phyloP scores from a whole-genome alignment of 768 basidiomycete genomes.

The Psilocybe cubensis region DNA sequence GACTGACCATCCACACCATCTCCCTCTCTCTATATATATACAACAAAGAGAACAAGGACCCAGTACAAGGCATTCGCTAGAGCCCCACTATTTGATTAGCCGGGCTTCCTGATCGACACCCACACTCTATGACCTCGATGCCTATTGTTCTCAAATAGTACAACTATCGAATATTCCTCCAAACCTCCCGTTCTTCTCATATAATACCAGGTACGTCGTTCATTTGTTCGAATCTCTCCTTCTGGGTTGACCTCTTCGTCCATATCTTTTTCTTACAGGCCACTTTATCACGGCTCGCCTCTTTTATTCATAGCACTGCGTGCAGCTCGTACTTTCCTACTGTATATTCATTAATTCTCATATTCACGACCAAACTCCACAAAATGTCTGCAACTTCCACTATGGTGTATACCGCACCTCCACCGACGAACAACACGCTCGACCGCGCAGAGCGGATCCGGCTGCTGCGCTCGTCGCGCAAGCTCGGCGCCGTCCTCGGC shows the following conservation, averaged over 20 bases:
- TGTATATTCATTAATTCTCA: neutral
- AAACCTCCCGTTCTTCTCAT: neutral
- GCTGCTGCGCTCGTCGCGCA: constrained; percentile 61
- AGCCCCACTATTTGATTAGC: constrained; percentile 1
- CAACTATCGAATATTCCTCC: neutral
- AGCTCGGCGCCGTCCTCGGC: constrained; percentile 59
- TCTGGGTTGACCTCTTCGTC: neutral
- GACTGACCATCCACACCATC: neutral
- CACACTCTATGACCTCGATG: neutral
- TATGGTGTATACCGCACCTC: constrained; percentile 27
- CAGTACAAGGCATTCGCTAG: neutral
- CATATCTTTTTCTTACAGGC: neutral
- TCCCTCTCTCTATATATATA: neutral
- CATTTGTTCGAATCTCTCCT: neutral
- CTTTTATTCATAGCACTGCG: neutral
- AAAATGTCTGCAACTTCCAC: constrained; percentile 12
- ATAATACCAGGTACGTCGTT: neutral
- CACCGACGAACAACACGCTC: constrained; percentile 55
- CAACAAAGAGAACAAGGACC: neutral
- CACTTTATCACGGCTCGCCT: neutral
- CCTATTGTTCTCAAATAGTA: constrained; percentile 1
- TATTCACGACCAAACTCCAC: neutral
- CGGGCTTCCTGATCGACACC: constrained; percentile 1
- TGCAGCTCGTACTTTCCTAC: too few relatives aligned
- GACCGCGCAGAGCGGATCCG: constrained; percentile 48